Conservation (phyloP, 2,329 filamentous ascomycete species). For the Thelonectria olida region DNA sequence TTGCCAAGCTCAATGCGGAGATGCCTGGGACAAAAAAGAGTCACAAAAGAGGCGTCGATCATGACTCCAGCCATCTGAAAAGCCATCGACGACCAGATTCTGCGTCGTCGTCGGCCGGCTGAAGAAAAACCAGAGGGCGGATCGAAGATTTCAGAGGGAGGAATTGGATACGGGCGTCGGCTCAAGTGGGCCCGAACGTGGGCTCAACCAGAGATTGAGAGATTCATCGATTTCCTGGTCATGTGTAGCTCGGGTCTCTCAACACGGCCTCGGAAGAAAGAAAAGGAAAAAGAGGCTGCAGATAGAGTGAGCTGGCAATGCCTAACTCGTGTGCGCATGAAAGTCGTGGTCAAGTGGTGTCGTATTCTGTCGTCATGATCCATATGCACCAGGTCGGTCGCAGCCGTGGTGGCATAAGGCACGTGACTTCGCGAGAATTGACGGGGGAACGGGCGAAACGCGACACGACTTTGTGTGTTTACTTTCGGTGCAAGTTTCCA, state of each 20-base stretch:
- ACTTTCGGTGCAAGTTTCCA: slow-evolving; percentile 28
- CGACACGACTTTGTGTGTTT: slow-evolving; percentile 39
- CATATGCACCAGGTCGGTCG: background rate
- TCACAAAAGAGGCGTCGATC: slow-evolving; percentile 19
- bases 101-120: slow-evolving; percentile 25
- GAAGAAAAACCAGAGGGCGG: slow-evolving; percentile 28
- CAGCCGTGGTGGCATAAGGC: background rate
- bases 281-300: background rate
- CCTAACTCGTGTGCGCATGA: background rate
- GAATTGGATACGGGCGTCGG: slow-evolving; percentile 17
- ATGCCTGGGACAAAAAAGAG: background rate
- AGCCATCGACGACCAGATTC: slow-evolving; percentile 13
- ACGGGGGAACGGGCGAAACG: slow-evolving; percentile 23
- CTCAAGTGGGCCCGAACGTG: slow-evolving; percentile 27
- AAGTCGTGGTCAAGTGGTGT: background rate
- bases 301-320: too few relatives aligned
- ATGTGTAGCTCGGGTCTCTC: background rate
- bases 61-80: slow-evolving; percentile 14
- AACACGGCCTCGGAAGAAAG: background rate
- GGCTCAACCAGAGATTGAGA: too few relatives aligned
- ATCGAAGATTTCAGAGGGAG: slow-evolving; percentile 29
- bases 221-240: background rate
- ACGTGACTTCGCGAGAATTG: slow-evolving; percentile 37
- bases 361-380: background rate
- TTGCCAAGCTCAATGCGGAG: slow-evolving; percentile 12